Evolutionary conservation across 768 basidiomycete species (phyloP).

Genomic region (Artomyces pyxidatus): DNA sequence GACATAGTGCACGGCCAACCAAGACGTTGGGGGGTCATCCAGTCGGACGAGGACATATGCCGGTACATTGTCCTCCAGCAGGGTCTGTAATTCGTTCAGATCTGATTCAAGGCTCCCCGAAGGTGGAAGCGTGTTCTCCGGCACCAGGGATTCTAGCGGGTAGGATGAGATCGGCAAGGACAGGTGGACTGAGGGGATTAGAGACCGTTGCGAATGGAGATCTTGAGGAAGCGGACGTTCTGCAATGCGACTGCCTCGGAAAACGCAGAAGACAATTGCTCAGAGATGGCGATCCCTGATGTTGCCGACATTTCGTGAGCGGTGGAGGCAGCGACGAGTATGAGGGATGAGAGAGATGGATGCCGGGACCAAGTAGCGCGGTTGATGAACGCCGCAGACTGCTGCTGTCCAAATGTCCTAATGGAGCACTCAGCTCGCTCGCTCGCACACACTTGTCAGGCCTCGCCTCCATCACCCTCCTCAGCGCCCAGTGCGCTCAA

Average conservation of each 20-base stretch:
- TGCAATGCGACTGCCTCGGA: constrained; percentile 45
- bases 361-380: background rate
- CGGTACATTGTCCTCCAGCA: constrained; percentile 54
- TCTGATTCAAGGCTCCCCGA: constrained; percentile 53
- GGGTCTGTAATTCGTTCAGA: constrained; percentile 44
- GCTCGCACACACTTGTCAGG: no score
- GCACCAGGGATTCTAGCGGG: constrained; percentile 58
- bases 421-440: no score
- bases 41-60: constrained; percentile 70
- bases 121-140: constrained; percentile 41
- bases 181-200: constrained; percentile 14
- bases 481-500: no score
- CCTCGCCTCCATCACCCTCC: no score
- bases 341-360: background rate
- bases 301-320: constrained; percentile 65
- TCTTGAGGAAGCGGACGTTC: constrained; percentile 63
- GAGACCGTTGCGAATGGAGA: constrained; percentile 69
- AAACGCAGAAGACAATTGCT: constrained; percentile 49
- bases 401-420: no score
- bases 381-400: background rate
- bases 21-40: constrained; percentile 52
- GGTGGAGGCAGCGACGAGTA: background rate
- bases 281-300: constrained; percentile 62
- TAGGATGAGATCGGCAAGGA: constrained; percentile 21
- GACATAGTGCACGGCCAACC: constrained; percentile 74